Evolutionary conservation across 225 moss, liverwort and hornwort genomes (phyloP).

Genomic region (Pleurozium schreberi): DNA sequence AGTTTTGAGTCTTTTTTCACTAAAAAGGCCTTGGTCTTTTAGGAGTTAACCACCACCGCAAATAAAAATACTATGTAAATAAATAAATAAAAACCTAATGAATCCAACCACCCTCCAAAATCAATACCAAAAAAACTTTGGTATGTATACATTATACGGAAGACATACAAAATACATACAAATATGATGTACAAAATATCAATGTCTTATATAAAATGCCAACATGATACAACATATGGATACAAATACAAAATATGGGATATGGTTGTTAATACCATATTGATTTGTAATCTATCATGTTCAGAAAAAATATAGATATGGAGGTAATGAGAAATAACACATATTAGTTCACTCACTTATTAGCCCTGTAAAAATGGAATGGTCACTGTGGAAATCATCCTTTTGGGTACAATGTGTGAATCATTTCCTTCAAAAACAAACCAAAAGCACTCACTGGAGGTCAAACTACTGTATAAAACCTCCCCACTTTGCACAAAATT

Average conservation of each 20-base stretch:
- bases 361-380: accelerated
- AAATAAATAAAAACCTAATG: neutral
- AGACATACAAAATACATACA: accelerated
- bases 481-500: neutral
- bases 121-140: neutral
- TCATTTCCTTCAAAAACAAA: no score
- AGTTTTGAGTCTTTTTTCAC: no score
- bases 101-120: accelerated
- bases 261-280: neutral
- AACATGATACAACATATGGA: accelerated
- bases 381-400: accelerated
- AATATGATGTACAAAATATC: accelerated
- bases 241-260: neutral
- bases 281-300: neutral
- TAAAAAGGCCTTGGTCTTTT: no score
- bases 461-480: neutral
- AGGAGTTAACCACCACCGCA: accelerated
- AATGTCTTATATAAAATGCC: neutral
- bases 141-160: accelerated
- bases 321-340: neutral
- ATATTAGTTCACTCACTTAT: no score
- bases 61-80: no score
- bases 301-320: neutral
- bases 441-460: neutral
- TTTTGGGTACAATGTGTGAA: neutral